Evolutionary conservation across 176 grass and related monocot genomes (phyloP), one percentile per base, ranked within the genome.

Genomic region (Carex cristatella): DNA sequence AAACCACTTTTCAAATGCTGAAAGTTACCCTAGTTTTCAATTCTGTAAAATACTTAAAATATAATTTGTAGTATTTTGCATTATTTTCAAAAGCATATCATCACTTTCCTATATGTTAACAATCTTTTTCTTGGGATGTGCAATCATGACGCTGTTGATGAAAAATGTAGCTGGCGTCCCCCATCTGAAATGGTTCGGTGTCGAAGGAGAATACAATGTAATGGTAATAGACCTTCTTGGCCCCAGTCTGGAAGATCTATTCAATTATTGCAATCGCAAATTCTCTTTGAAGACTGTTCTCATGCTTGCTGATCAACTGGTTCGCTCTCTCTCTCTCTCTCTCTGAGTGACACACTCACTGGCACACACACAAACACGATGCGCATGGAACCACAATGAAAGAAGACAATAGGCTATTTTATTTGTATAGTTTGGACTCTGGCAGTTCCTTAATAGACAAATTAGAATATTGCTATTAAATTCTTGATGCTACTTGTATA

Each of bases 241-340:
- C 42, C 88, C 93, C 65, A 95, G 93, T 69, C 79, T 95, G n/a
- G 93, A 95, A 84, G 93, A 95, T 84, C 62, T 95, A 8, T 91
- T 95, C 86, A 95, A 92, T 51, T 95, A 92, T 61, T 95, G 93
- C 69, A 95, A 88, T 72, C 87, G 93, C 69, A 95, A 92, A 72
- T 84, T 95, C 65, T 91, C 93, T 86, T 84, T 95, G 6, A 94
- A 94, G 88, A 92, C 93, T 81, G 93, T 90, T 83, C 87, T 94
- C 65, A 92, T 94, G 90, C 90, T 94, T 75, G 93, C 93, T 46
- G 93, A 94, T 86, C 93, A 94, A 89, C 89, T 94, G 88, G 93
- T 94, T 55, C 55, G 83, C 79, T 88, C 74, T 35, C 53, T 48
- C 71, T 14, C 71, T 53, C 73, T 57, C 53, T 30, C 71, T 54